Evolutionary conservation across 441 rosid genomes (phyloP).

Genomic region (Corymbia citriodora): DNA sequence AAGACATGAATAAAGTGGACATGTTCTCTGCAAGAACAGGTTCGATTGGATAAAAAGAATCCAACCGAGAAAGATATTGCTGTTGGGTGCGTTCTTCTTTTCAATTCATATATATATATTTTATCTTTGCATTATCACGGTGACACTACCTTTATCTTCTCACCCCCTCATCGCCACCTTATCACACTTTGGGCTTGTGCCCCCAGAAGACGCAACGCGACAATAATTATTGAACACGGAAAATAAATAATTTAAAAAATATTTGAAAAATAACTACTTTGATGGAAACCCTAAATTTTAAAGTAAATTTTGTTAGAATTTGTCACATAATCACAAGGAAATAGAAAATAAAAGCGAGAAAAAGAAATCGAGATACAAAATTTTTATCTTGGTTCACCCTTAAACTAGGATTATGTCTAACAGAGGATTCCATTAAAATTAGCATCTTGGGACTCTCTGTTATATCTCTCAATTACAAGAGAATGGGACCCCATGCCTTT

Average conservation of each 20-base stretch:
- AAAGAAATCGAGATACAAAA: neutral
- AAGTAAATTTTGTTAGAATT: neutral
- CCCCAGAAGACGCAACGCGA: neutral
- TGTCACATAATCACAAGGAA: neutral
- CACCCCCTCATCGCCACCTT: neutral
- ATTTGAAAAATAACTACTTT: neutral
- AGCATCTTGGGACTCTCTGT: rapidly evolving
- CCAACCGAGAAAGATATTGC: neutral
- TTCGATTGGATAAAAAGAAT: neutral
- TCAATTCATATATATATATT: neutral
- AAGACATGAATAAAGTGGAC: neutral
- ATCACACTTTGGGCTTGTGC: neutral
- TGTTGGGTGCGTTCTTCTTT: neutral
- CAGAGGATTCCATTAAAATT: neutral
- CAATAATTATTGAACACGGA: neutral
- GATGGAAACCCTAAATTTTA: neutral
- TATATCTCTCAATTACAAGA: neutral
- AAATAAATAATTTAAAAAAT: neutral
- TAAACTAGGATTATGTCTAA: neutral
- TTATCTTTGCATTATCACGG: neutral
- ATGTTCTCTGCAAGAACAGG: neutral
- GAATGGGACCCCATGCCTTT: neutral
- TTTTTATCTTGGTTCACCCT: neutral
- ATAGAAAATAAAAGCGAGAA: too few species aligned
- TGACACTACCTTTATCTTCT: neutral